A percentile compares a stretch with the other conserved stretches of the same genome.
Conservation (phyloP, 306 rosid species). For the Prunus armeniaca region DNA sequence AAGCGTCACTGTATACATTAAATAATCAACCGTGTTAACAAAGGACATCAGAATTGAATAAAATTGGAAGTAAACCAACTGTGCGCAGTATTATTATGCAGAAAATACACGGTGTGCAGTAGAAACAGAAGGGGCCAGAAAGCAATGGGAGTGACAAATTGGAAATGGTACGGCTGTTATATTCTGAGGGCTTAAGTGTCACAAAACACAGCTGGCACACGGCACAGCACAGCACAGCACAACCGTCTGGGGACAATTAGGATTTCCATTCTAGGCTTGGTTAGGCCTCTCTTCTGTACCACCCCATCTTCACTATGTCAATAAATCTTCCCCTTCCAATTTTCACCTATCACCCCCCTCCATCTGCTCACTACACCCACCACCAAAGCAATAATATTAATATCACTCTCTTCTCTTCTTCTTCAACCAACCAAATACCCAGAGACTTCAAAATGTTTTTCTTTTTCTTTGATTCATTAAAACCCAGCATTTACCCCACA, state of each 20-base stretch:
- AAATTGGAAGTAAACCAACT: too few species aligned
- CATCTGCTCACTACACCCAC: not conserved
- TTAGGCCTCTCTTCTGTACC: not conserved
- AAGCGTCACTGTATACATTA: too few species aligned
- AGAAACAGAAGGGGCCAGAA: not conserved
- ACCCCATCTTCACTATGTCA: not conserved
- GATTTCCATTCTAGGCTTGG: not conserved
- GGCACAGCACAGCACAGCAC: too few species aligned
- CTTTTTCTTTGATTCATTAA: not conserved
- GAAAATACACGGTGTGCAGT: not conserved
- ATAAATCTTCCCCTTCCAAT: not conserved
- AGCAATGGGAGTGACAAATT: not conserved
- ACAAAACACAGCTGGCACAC: not conserved
- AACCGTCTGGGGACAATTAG: not conserved
- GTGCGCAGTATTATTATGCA: not conserved
- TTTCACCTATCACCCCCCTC: not conserved
- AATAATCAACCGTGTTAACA: too few species aligned
- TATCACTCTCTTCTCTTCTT: not conserved
- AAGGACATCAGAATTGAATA: too few species aligned
- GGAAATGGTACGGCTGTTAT: not conserved
- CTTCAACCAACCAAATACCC: not conserved
- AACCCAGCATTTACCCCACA: too few species aligned
- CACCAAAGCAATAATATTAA: not conserved
- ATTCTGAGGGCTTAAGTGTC: not conserved
- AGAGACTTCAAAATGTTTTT: not conserved